Conservation (phyloP, 768 basidiomycete genomes). For the Clathrus columnatus region DNA sequence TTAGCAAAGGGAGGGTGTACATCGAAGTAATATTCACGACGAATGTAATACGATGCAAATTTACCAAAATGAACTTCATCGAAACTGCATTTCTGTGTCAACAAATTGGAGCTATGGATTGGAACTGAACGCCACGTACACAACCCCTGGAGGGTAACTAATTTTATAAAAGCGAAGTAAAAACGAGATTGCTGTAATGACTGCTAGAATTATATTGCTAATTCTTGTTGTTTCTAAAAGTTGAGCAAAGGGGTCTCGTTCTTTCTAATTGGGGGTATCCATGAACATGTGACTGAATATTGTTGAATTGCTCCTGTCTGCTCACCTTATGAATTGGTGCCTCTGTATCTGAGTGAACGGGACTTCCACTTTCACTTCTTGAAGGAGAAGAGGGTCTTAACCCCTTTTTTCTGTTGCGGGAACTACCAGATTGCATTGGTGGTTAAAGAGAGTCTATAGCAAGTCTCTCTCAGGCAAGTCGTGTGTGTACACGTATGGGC, state of each 20-base stretch:
- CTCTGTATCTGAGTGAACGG: neutral
- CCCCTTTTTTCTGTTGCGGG: neutral
- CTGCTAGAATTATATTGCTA: slow-evolving; percentile 51
- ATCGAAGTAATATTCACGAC: slow-evolving; percentile 95
- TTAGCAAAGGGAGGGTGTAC: slow-evolving; percentile 98
- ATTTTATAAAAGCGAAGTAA: slow-evolving; percentile 89
- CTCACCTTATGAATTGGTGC: neutral
- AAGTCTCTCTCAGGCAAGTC: neutral
- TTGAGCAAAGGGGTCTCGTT: slow-evolving; percentile 1
- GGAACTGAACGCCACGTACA: slow-evolving; percentile 44
- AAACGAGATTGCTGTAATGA: slow-evolving; percentile 70
- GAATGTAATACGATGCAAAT: slow-evolving; percentile 92
- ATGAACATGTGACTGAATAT: neutral
- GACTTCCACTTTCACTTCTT: neutral
- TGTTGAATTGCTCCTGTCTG: neutral
- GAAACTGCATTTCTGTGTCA: slow-evolving; percentile 44
- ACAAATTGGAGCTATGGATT: neutral
- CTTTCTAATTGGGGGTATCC: neutral
- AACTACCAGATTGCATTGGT: neutral
- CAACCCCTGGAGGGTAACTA: slow-evolving; percentile 89
- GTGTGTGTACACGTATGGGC: neutral
- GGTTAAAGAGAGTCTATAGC: neutral
- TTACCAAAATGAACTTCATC: slow-evolving; percentile 99
- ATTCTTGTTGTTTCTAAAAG: slow-evolving; percentile 16
- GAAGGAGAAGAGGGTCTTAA: neutral